Conservation (phyloP, 495 filamentous ascomycete genomes). For the Xylaria flabelliformis region DNA sequence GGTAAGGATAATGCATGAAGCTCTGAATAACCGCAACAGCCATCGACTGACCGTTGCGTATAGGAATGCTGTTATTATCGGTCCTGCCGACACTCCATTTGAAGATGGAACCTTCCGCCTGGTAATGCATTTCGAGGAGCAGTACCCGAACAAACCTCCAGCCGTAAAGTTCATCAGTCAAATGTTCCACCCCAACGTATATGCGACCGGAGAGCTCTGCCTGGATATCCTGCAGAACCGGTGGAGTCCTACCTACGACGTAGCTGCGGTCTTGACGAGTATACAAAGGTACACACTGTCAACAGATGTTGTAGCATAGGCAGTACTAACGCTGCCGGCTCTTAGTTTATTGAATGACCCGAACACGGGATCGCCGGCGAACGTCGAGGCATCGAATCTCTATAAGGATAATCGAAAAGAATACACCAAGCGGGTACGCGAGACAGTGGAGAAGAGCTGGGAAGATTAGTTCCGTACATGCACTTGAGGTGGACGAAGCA, state of each 20-base stretch:
- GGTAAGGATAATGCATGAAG: constrained; percentile 61
- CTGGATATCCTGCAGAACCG: constrained; percentile 97
- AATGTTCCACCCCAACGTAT: constrained; percentile 99
- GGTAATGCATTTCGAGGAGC: constrained; percentile 99
- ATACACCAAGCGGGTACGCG: constrained; percentile 91
- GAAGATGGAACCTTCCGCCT: constrained; percentile 98
- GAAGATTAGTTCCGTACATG: constrained; percentile 66
- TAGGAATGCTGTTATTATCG: constrained; percentile 99
- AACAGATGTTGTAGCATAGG: not conserved
- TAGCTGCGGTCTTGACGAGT: constrained; percentile 94
- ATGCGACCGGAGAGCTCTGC: constrained; percentile 94
- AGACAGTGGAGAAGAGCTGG: constrained; percentile 99
- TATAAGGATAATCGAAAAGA: constrained; percentile 98
- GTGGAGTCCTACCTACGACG: constrained; percentile 99
- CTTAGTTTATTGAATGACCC: constrained; percentile 94
- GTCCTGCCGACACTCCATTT: constrained; percentile 95
- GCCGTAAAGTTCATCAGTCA: constrained; percentile 97
- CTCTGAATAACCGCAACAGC: not conserved
- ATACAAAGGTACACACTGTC: constrained; percentile 80
- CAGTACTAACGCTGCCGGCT: constrained; percentile 28
- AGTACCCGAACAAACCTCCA: constrained; percentile 97
- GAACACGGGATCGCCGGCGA: constrained; percentile 95
- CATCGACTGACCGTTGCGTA: constrained; percentile 28
- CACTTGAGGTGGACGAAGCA: not conserved
- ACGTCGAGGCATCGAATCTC: constrained; percentile 96